Percentiles rank a stretch among this genome's conserved stretches.
phyloP scores from a whole-genome alignment of 1,139 yeast species.

The Ogataea hybrid region DNA sequence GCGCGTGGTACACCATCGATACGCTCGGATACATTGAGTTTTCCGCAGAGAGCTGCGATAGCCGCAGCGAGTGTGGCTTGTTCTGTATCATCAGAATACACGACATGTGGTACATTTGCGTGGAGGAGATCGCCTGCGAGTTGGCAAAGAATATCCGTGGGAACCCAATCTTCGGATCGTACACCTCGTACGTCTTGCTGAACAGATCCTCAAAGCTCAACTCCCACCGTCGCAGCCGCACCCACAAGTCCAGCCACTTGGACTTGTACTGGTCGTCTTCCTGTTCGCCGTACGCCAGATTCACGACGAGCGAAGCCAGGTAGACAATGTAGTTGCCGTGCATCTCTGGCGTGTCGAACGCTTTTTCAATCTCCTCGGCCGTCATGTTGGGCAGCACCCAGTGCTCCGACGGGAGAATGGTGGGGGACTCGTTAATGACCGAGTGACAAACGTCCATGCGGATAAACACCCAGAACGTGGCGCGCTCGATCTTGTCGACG shows the following conservation, averaged over 20 bases:
- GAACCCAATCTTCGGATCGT: constrained; percentile 28
- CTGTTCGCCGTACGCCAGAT: constrained; percentile 17
- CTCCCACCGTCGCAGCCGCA: constrained; percentile 17
- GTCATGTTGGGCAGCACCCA: constrained; percentile 29
- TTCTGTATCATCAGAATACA: constrained; percentile 39
- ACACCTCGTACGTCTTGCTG: constrained; percentile 15
- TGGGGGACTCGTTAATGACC: constrained; percentile 36
- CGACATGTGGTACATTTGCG: constrained; percentile 42
- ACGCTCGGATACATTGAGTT: constrained; percentile 5
- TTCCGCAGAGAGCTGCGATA: constrained; percentile 9
- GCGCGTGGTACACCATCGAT: constrained; percentile 38
- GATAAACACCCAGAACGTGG: constrained; percentile 39
- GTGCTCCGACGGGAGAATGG: constrained; percentile 34
- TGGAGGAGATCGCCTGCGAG: constrained; percentile 40
- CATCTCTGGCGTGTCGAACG: constrained; percentile 16
- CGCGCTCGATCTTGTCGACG: constrained; percentile 32
- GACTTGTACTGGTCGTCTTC: constrained; percentile 20
- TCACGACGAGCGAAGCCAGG: constrained; percentile 17
- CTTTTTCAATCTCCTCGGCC: constrained; percentile 11
- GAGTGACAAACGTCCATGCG: constrained; percentile 39
- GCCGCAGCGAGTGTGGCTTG: constrained; percentile 32
- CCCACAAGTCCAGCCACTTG: constrained; percentile 21
- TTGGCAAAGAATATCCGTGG: constrained; percentile 38
- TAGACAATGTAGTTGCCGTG: constrained; percentile 24
- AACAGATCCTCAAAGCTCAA: constrained; percentile 10